These are phyloP conservation scores for Candida ipomoeae DNA, from an alignment of 805 yeast species.

Conservation along the genomic window DNA sequence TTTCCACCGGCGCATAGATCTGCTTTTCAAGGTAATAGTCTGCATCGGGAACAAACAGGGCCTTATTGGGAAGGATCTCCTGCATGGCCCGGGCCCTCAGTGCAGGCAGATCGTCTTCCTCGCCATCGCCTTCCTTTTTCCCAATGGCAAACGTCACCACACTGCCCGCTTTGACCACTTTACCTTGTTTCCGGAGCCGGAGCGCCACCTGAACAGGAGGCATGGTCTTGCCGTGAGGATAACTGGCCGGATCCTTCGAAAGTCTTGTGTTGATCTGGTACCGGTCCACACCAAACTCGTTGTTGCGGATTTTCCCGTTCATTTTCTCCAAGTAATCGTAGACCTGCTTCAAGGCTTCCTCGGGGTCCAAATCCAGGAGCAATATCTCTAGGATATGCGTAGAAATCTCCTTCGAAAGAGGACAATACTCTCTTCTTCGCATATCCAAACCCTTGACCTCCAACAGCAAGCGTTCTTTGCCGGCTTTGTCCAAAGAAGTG, in stretches of 20 bases:
- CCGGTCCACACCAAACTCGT: slow-evolving; percentile 61
- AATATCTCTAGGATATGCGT: slow-evolving; percentile 67
- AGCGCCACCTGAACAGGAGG: slow-evolving; percentile 88
- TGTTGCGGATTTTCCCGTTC: slow-evolving; percentile 51
- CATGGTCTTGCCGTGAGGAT: slow-evolving; percentile 75
- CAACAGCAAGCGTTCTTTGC: slow-evolving; percentile 48
- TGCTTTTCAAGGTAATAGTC: slow-evolving; percentile 82
- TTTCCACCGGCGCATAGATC: slow-evolving; percentile 83
- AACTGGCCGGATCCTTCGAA: slow-evolving; percentile 82
- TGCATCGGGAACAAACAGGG: slow-evolving; percentile 63
- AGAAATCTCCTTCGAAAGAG: slow-evolving; percentile 84
- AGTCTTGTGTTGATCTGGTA: slow-evolving; percentile 80
- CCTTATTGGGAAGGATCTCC: slow-evolving; percentile 57
- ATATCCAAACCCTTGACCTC: slow-evolving; percentile 97
- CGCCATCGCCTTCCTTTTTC: slow-evolving; percentile 27
- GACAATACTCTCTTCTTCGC: slow-evolving; percentile 95
- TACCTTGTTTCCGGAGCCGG: slow-evolving; percentile 75
- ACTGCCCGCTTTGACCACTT: slow-evolving; percentile 80
- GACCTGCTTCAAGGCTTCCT: slow-evolving; percentile 65
- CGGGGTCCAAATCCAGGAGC: slow-evolving; percentile 70
- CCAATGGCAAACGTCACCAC: slow-evolving; percentile 86
- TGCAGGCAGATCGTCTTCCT: slow-evolving; percentile 44
- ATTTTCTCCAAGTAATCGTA: slow-evolving; percentile 68
- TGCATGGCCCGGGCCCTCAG: slow-evolving; percentile 81
- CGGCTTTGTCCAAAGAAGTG: slow-evolving; percentile 50